These are phyloP conservation scores for Nitzschia putrida DNA, from an alignment of 108 stramenopile species.

Conservation along the genomic window DNA sequence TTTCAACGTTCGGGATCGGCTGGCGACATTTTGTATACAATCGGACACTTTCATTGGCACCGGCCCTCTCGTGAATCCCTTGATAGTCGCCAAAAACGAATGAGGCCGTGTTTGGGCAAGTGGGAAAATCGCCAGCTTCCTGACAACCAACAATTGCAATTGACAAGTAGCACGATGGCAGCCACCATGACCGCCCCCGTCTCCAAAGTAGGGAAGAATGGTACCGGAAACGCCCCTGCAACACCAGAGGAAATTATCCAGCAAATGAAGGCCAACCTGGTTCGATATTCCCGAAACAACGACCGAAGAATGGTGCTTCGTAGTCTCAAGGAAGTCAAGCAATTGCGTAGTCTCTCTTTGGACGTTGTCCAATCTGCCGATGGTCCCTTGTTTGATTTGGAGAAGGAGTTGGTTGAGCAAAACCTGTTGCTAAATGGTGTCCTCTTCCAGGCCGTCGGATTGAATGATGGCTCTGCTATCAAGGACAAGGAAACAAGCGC, in stretches of 20 bases:
- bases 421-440: slow-evolving; percentile 60
- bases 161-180: slow-evolving; percentile 4
- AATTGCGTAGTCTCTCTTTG: slow-evolving; percentile 38
- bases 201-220: neutral
- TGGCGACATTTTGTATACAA: too few relatives aligned
- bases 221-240: neutral
- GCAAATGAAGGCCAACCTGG: slow-evolving; percentile 34
- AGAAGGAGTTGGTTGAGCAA: slow-evolving; percentile 54
- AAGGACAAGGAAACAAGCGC: slow-evolving; percentile 5
- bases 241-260: slow-evolving; percentile 29
- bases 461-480: neutral
- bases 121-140: too few relatives aligned
- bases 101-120: too few relatives aligned
- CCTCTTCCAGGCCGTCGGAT: slow-evolving; percentile 23
- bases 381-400: slow-evolving; percentile 49
- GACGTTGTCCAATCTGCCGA: slow-evolving; percentile 20
- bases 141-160: too few relatives aligned
- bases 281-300: slow-evolving; percentile 46
- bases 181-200: neutral
- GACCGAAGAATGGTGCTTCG: slow-evolving; percentile 55
- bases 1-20: too few relatives aligned
- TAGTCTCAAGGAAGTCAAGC: slow-evolving; percentile 39
- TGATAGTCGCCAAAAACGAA: too few relatives aligned
- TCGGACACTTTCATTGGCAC: too few relatives aligned
- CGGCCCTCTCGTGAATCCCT: too few relatives aligned